phyloP scores from a whole-genome alignment of 306 rosid genomes.

The Styphnolobium japonicum region DNA sequence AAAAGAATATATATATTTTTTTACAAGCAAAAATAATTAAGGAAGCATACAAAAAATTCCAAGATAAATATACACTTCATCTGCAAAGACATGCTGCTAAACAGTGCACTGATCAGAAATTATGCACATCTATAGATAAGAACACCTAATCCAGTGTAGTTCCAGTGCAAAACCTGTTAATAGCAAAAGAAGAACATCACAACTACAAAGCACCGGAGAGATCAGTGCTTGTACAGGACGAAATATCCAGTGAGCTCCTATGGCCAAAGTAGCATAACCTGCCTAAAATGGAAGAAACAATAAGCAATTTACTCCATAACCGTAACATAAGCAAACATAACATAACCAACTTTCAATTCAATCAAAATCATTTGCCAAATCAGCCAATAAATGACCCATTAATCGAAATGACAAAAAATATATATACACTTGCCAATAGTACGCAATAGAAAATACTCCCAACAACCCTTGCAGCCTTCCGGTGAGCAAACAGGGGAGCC shows the following conservation, averaged over 20 bases:
- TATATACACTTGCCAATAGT: constrained; percentile 57
- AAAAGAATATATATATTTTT: neutral
- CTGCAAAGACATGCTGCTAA: neutral
- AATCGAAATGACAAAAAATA: neutral
- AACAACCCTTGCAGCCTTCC: constrained; percentile 73
- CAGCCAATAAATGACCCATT: neutral
- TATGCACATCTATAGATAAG: constrained; percentile 2
- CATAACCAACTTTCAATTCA: neutral
- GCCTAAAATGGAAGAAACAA: constrained; percentile 55
- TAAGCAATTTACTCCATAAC: neutral
- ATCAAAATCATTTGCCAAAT: constrained; percentile 10
- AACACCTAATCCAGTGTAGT: neutral
- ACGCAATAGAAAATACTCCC: constrained; percentile 85
- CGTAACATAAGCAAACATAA: neutral
- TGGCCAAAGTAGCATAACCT: constrained; percentile 69
- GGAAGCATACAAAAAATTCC: neutral
- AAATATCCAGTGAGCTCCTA: constrained; percentile 79
- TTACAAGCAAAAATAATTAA: neutral
- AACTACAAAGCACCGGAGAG: constrained; percentile 77
- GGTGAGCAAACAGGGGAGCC: constrained; percentile 90
- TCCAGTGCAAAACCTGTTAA: constrained; percentile 61
- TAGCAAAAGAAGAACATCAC: constrained; percentile 72
- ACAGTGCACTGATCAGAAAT: neutral
- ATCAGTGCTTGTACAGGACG: constrained; percentile 39
- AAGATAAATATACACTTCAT: neutral